A percentile compares a stretch with the other conserved stretches of the same genome.
phyloP scores from a whole-genome alignment of 306 rosid genomes.

The Calophaca sinica region DNA sequence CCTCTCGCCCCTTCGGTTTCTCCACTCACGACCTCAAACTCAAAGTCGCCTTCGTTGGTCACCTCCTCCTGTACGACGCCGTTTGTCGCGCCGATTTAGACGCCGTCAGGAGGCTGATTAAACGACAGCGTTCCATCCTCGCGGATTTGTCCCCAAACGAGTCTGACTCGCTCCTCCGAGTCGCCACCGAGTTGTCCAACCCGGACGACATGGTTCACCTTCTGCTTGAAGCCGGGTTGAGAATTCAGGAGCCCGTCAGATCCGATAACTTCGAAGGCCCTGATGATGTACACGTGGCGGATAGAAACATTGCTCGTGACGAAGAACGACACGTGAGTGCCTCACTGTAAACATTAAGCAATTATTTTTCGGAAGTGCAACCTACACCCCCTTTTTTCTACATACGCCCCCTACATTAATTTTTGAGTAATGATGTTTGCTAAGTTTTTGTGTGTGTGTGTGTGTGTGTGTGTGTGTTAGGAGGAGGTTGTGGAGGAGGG shows the following conservation, averaged over 20 bases:
- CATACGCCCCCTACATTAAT: too few species aligned
- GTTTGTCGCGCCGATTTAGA: slow-evolving; percentile 58
- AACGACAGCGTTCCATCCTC: slow-evolving; percentile 62
- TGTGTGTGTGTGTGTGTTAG: background rate
- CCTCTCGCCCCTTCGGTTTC: slow-evolving; percentile 46
- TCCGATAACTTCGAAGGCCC: slow-evolving; percentile 24
- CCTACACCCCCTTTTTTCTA: background rate
- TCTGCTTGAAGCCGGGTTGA: slow-evolving; percentile 75
- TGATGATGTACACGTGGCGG: slow-evolving; percentile 63
- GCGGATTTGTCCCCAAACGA: slow-evolving; percentile 52
- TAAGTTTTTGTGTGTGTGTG: too few species aligned
- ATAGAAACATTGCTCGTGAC: slow-evolving; percentile 26
- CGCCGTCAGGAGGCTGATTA: slow-evolving; percentile 62
- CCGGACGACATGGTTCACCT: slow-evolving; percentile 71
- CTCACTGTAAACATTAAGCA: too few species aligned
- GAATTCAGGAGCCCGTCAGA: slow-evolving; percentile 45
- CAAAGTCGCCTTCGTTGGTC: slow-evolving; percentile 74
- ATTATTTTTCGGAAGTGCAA: too few species aligned
- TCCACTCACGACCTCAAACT: slow-evolving; percentile 53
- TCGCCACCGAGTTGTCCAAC: slow-evolving; percentile 62
- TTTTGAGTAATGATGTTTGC: background rate
- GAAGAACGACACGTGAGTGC: slow-evolving; percentile 36
- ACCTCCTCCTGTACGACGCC: slow-evolving; percentile 60
- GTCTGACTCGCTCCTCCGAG: slow-evolving; percentile 60
- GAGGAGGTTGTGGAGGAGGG: slow-evolving; percentile 38